Percentiles rank a stretch among this genome's conserved stretches.
phyloP scores from a whole-genome alignment of 2,329 filamentous ascomycete genomes.

The Aspergillus neoniger region DNA sequence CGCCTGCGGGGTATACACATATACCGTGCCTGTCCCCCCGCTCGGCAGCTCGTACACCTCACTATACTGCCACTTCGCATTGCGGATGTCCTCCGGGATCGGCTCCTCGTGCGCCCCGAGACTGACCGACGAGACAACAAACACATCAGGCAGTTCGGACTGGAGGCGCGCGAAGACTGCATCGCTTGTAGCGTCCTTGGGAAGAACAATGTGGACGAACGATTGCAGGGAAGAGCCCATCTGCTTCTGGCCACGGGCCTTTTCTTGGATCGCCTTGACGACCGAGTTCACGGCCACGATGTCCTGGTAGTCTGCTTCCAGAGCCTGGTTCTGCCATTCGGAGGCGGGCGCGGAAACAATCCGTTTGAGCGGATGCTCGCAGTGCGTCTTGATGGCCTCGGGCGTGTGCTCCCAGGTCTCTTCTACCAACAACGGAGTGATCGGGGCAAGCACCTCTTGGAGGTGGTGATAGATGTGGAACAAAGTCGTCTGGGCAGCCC shows the following conservation, averaged over 20 bases:
- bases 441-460: constrained; percentile 74
- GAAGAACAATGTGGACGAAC: constrained; percentile 56
- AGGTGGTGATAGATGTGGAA: constrained; percentile 69
- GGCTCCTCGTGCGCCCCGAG: constrained; percentile 44
- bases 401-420: constrained; percentile 84
- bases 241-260: constrained; percentile 68
- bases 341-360: constrained; percentile 31
- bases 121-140: constrained; percentile 68
- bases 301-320: constrained; percentile 50
- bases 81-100: constrained; percentile 27
- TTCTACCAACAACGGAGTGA: constrained; percentile 81
- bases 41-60: constrained; percentile 42
- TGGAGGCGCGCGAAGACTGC: constrained; percentile 34
- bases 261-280: constrained; percentile 75
- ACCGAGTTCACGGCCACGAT: constrained; percentile 59
- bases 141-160: constrained; percentile 62
- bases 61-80: constrained; percentile 47
- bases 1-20: constrained; percentile 51
- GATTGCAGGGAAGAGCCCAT: constrained; percentile 82
- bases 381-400: constrained; percentile 58
- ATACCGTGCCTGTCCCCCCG: constrained; percentile 36
- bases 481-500: constrained; percentile 59
- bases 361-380: constrained; percentile 49
- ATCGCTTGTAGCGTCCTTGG: constrained; percentile 16
- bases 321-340: constrained; percentile 46